Evolutionary conservation across 139 green algal genomes (phyloP).

Genomic region (Marvania coccoides): DNA sequence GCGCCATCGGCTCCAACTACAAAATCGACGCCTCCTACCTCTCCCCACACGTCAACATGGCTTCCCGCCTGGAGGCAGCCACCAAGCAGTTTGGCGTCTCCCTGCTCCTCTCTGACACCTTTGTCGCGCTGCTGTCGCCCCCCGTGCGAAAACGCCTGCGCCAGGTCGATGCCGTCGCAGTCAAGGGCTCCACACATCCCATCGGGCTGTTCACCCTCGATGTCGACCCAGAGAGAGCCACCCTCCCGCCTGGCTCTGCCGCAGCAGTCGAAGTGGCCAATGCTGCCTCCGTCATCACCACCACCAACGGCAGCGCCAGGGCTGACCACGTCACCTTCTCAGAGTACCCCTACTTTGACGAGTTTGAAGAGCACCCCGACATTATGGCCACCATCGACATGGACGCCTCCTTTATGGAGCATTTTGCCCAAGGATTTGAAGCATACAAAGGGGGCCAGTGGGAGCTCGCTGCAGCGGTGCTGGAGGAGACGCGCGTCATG

Average conservation of each 20-base stretch:
- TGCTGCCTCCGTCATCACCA: not conserved
- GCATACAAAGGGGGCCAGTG: conserved; percentile 70
- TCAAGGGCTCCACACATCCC: conserved; percentile 83
- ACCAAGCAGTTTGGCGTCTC: conserved; percentile 82
- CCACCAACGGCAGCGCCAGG: too few species aligned
- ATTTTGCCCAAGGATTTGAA: conserved; percentile 41
- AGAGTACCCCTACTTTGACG: conserved; percentile 32
- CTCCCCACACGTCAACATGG: conserved; percentile 97
- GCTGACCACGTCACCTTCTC: conserved; percentile 14
- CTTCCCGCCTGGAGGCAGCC: conserved; percentile 84
- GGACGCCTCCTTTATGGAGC: conserved; percentile 42
- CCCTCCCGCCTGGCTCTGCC: not conserved
- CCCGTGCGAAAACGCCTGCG: conserved; percentile 35
- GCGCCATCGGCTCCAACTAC: conserved; percentile 87
- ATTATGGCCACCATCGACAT: conserved; percentile 50
- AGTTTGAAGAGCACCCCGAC: conserved; percentile 77
- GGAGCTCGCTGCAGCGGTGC: conserved; percentile 28
- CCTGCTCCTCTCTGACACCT: conserved; percentile 75
- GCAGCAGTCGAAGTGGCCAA: not conserved
- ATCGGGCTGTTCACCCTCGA: conserved; percentile 79
- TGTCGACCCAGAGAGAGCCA: conserved; percentile 20
- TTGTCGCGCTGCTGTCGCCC: conserved; percentile 52
- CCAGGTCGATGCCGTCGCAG: conserved; percentile 87
- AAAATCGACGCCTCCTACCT: conserved; percentile 97
- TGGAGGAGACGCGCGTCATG: conserved; percentile 41